Conservation (phyloP, 306 rosid genomes). For the Hylodesmum podocarpum region DNA sequence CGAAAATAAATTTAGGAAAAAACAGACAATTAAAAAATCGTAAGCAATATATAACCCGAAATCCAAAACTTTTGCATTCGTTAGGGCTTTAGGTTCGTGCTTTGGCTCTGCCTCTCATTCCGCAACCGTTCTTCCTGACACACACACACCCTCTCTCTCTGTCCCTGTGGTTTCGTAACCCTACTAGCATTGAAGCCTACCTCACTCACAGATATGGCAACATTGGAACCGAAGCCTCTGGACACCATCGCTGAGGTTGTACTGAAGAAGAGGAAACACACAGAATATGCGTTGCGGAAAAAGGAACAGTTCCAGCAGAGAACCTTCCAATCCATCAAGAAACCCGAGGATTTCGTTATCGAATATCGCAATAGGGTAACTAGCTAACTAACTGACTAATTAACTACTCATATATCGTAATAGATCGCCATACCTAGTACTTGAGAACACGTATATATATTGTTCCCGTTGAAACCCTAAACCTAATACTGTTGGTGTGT, state of each 20-base stretch:
- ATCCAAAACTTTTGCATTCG: neutral
- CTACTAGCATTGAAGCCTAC: neutral
- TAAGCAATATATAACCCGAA: neutral
- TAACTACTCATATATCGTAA: neutral
- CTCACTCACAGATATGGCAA: slow-evolving; percentile 34
- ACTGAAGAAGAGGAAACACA: slow-evolving; percentile 45
- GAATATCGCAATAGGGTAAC: slow-evolving; percentile 67
- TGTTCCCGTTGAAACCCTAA: neutral
- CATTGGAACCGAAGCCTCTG: slow-evolving; percentile 30
- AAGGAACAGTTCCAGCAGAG: slow-evolving; percentile 30
- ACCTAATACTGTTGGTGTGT: neutral
- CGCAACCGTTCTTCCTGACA: neutral
- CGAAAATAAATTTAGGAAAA: neutral
- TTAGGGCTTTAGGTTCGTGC: neutral
- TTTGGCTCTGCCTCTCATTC: neutral
- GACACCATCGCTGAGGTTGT: slow-evolving; percentile 35
- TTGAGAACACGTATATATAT: too few relatives aligned
- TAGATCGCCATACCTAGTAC: neutral
- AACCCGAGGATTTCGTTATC: slow-evolving; percentile 76
- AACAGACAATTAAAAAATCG: too few relatives aligned
- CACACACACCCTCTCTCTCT: too few relatives aligned
- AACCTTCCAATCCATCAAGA: slow-evolving; percentile 46
- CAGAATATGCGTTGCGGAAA: slow-evolving; percentile 28
- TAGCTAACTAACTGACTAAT: neutral
- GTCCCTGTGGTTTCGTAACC: neutral